Evolutionary conservation across 192 early-diverging fungal species (phyloP), one percentile per base, ranked within the genome.

Genomic region (Paraglomus brasilianum): DNA sequence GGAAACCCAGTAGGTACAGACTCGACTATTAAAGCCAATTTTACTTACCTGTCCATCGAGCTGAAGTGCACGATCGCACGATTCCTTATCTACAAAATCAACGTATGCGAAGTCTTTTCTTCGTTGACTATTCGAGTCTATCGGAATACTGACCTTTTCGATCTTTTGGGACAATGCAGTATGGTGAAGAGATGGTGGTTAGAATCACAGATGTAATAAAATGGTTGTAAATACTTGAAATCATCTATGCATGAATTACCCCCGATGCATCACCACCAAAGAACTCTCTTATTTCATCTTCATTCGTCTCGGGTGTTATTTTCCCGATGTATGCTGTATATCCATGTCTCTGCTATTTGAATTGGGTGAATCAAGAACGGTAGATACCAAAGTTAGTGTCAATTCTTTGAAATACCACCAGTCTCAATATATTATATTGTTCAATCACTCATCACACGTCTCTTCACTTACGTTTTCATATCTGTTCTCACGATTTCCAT

Each of bases 1-100:
- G 1, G 30, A 30, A 30, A 30, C 30, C 30, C 30, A 30, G 30
- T 30, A 30, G 30, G 30, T 30, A 30, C 30, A 30, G 3, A 1
- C 30, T 2, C 30, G 3, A 30, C 30, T 30, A 30, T 30, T 3
- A 30, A 30, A 30, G 30, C 30, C 30, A 36, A n/a, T 59, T 38
- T 11, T 66, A 55, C 17, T 30, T 42, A 68, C 66, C 66, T 55
- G 50, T n/a, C 66, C 66, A 68, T 45, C 55, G 8, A 68, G 44
- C 30, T 17, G 49, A 4, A 68, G 15, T 19, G 66, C 66, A 22
- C 45, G 42, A 8, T 68, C 46, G 21, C 24, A 19, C 36, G 66
- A 68, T 14, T 36, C 13, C 13, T 42, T 21, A 55, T 68, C 66
- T 11, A 39, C 4, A 42, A 68, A 68, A 30, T 68, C 66, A 24